Evolutionary conservation across 1,284 basidiomycete species (phyloP).

Genomic region (Tilletia walkeri): DNA sequence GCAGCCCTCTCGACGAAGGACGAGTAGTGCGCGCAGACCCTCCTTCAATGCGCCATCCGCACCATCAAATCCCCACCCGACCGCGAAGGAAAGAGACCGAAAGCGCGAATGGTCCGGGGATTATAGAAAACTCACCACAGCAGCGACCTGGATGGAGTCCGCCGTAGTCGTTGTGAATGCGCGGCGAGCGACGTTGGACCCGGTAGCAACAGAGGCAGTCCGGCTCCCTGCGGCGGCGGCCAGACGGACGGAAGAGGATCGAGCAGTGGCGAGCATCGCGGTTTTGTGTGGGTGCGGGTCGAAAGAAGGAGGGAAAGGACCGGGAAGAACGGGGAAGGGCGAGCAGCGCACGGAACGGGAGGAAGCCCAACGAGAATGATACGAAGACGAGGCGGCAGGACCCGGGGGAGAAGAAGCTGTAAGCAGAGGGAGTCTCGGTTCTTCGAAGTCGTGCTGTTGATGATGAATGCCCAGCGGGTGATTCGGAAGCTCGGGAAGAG

Average conservation of each 20-base stretch:
- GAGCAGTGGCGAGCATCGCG: conserved; percentile 11
- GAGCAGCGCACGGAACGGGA: too few relatives aligned
- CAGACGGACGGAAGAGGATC: conserved; percentile 4
- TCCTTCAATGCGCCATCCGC: background rate
- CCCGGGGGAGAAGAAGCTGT: too few relatives aligned
- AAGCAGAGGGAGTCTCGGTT: too few relatives aligned
- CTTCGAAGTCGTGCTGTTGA: too few relatives aligned
- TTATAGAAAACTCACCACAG: conserved; percentile 24
- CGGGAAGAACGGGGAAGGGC: too few relatives aligned
- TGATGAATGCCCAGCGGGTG: too few relatives aligned
- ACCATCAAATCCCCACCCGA: background rate
- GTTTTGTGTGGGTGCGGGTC: background rate
- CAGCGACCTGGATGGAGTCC: conserved; percentile 35
- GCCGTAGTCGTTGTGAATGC: conserved; percentile 42
- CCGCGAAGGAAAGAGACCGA: background rate
- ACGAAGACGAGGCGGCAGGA: too few relatives aligned
- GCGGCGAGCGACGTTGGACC: conserved; percentile 24
- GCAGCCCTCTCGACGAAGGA: too few relatives aligned
- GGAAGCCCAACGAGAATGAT: background rate
- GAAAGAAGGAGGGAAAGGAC: background rate
- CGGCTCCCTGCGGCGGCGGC: conserved; percentile 3
- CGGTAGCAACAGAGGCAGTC: background rate
- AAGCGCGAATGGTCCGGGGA: background rate
- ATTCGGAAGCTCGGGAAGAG: too few relatives aligned
- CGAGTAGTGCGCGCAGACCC: background rate